Conservation (phyloP, 2,329 filamentous ascomycete species). For the Cercospora berteroae region DNA sequence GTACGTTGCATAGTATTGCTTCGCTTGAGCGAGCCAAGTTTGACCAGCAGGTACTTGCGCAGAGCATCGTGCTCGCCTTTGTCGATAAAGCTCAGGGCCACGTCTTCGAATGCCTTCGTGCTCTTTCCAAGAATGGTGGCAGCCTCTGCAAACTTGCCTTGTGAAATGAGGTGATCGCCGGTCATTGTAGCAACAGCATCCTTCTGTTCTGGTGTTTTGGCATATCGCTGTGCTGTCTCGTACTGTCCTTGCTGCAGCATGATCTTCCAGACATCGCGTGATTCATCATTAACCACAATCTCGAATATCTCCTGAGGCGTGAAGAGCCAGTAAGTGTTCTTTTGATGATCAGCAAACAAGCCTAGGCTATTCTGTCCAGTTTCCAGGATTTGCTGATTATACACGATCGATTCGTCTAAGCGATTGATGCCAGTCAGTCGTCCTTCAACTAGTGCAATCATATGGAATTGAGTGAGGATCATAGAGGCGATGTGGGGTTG, state of each 20-base stretch:
- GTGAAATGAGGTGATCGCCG: constrained; percentile 80
- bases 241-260: constrained; percentile 86
- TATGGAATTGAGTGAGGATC: constrained; percentile 89
- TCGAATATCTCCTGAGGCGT: constrained; percentile 90
- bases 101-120: constrained; percentile 95
- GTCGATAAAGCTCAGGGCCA: constrained; percentile 87
- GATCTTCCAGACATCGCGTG: constrained; percentile 90
- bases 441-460: constrained; percentile 77
- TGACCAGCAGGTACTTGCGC: constrained; percentile 82
- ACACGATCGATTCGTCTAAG: constrained; percentile 79
- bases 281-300: constrained; percentile 85
- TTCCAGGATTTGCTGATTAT: constrained; percentile 82
- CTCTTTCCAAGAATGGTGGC: constrained; percentile 90
- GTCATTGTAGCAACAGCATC: constrained; percentile 90
- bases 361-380: constrained; percentile 77
- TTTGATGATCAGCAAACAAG: constrained; percentile 83
- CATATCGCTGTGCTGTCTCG: constrained; percentile 81
- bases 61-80: constrained; percentile 85
- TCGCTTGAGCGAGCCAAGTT: constrained; percentile 78
- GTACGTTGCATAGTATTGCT: constrained; percentile 84
- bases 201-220: constrained; percentile 74
- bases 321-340: constrained; percentile 97
- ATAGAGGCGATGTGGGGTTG: constrained; percentile 76
- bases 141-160: constrained; percentile 79
- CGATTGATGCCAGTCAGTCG: constrained; percentile 82